Evolutionary conservation across 2,329 filamentous ascomycete species (phyloP).

Genomic region (Coleophoma crateriformis): DNA sequence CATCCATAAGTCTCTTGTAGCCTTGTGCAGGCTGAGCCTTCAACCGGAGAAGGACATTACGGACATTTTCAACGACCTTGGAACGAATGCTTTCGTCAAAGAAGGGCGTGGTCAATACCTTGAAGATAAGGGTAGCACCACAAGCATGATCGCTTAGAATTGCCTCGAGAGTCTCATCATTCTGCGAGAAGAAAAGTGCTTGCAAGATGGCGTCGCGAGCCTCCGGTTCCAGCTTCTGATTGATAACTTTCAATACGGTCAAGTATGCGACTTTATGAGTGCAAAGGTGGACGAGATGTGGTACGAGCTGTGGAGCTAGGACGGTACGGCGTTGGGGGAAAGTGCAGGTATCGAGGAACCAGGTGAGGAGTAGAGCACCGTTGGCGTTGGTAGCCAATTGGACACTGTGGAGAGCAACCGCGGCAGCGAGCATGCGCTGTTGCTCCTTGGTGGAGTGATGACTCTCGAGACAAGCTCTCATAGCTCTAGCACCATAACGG

Average conservation of each 20-base stretch:
- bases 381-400: slow-evolving; percentile 96
- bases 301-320: slow-evolving; percentile 84
- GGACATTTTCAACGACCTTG: slow-evolving; percentile 88
- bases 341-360: slow-evolving; percentile 97
- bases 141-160: slow-evolving; percentile 89
- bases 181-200: slow-evolving; percentile 85
- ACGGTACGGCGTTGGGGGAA: slow-evolving; percentile 90
- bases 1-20: slow-evolving; percentile 98
- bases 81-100: slow-evolving; percentile 86
- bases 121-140: slow-evolving; percentile 95
- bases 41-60: slow-evolving; percentile 79
- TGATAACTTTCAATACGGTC: slow-evolving; percentile 96
- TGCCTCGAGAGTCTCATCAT: slow-evolving; percentile 80
- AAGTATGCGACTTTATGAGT: slow-evolving; percentile 98
- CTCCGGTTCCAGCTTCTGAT: slow-evolving; percentile 91
- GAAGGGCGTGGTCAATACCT: slow-evolving; percentile 95
- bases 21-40: slow-evolving; percentile 93
- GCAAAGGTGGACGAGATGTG: slow-evolving; percentile 89
- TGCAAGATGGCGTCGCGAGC: slow-evolving; percentile 85
- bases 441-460: slow-evolving; percentile 94
- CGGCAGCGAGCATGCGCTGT: slow-evolving; percentile 88
- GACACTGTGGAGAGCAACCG: slow-evolving; percentile 94
- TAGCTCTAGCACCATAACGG: slow-evolving; percentile 88
- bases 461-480: slow-evolving; percentile 94
- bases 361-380: slow-evolving; percentile 86